Base-by-base conservation (phyloP, 2,329 filamentous ascomycete genomes). In the Aureobasidium uvarum region DNA sequence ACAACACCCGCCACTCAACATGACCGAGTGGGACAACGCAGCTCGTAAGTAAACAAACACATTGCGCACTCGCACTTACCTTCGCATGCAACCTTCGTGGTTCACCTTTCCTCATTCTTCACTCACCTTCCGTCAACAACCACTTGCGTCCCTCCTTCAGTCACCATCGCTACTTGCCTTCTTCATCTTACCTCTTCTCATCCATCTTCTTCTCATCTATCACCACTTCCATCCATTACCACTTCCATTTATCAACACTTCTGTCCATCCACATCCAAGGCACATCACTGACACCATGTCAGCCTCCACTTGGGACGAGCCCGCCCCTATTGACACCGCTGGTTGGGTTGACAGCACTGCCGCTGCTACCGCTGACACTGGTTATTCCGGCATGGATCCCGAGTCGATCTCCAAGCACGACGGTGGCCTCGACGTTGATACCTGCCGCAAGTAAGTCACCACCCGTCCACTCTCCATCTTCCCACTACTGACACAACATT, bases 371-470 rank as follows among this genome's bases (percentile, higher is more conserved):
- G 5, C 36, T 11, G 41, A 25, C 20, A 31, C 8, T 6, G 51
- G 10, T 1, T 64, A 36, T 51, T 13, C 45, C 1, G 25, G 25
- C 25, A 59, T 65, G 11, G 28, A 20, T 1, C 20, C 43, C 7
- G 63, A 65, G 16, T 18, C 41, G 3, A 18, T 65, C 45, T 65
- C 63, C 10, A 65, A 65, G 63, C 63, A 65, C 41, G 63, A 43
- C 4, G 62, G 13, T 48, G 74, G 71, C 39, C 68, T 56, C 36
- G 69, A 39, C 20, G 71, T 67, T 31, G 62, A 59, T 45, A 65
- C 46, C 41, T 81, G 79, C 68, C 78, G 77, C 69, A 74, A 74
- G 79, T 80, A 66, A 75, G 78, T 76, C 10, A 36, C 18, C 14
- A 14, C 23, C 25, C 14, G 6, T 36, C 20, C 18, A 31, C 41